Evolutionary conservation across 257 asterid species (phyloP), one percentile per base, ranked within the genome.

Genomic region (Phtheirospermum japonicum): DNA sequence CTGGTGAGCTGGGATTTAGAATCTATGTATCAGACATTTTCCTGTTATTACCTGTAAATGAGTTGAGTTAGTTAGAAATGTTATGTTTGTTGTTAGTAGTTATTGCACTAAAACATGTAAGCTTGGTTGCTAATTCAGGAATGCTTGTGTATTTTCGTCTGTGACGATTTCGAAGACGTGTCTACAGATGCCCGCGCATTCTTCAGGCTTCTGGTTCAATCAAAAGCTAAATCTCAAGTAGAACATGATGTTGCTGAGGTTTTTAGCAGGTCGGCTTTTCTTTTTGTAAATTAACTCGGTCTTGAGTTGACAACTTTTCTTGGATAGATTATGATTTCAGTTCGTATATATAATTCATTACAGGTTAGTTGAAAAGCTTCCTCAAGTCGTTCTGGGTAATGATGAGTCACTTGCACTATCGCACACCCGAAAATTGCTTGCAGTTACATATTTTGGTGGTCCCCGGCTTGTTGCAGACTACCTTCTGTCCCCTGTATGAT

Each of bases 281-380:
- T 26, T 28, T 37, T 40, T 42, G 64, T 52, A n/a, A 56, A 12
- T 43, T 62, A 49, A 33, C 49, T 70, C 63, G 20, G 45, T 40
- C 40, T 69, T 49, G 51, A 3, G 28, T 3, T 3, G 28, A 60
- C 52, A 59, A 60, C 52, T 58, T 64, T 20, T 54, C 55, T 34
- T 60, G 49, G 59, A 60, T 34, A 49, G 28, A 28, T 19, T 50
- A 19, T 31, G 19, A 64, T 49, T n/a, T 68, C 42, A 36, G 45
- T 36, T 18, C n/a, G 2, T 53, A 49, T 11, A 39, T 67, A 40
- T 65, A 61, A 28, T 73, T 61, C n/a, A n/a, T n/a, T 68, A 20
- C 87, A 92, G 99, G 85, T 83, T 92, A 71, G 73, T 89, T 74
- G 94, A 89, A 76, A 89, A 87, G 80, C 95, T 93, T 69, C 96